Base-by-base conservation (phyloP, 208 protist species). In the Leishmania tropica region DNA sequence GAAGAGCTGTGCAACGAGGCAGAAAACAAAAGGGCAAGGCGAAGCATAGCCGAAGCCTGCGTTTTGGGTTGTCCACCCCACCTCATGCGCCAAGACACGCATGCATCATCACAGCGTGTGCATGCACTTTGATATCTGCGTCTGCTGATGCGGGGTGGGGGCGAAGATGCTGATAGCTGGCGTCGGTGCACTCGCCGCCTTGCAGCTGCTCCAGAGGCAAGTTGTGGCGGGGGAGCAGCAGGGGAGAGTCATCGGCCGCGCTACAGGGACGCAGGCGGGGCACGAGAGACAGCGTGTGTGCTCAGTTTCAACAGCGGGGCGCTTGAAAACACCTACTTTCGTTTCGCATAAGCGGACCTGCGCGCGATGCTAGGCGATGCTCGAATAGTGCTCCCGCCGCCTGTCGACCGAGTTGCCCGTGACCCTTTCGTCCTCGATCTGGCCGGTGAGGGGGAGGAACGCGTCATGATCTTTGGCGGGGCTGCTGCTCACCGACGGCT, bases 401-500 rank as follows among this genome's bases (percentile, higher is more conserved):
- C 15, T 62, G 31, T 42, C 1, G 47, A 28, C 5, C 48, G n/a
- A 58, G 10, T 58, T 42, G 51, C 24, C 1, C 40, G 47, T 62
- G 35, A 45, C 74, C 37, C 35, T 5, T 54, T 48, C 40, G 13
- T 47, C 56, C 37, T 48, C 56, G 24, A 17, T 4, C 37, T 47
- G 40, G 42, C 40, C 48, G 56, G 56, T 3, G 42, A 51, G 37
- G 13, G 70, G 64, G 48, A 81, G 75, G n/a, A 77, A 73, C 6
- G 78, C 60, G 60, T n/a, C 68, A 40, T 85, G 53, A 56, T 68
- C 62, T 45, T 35, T 54, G 60, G 37, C 42, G 47, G 21, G 68
- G 40, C 2, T 73, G 68, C 40, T 73, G n/a, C 65, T 71, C 65
- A 28, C 35, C 19, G 35, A 28, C 35, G 13, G 47, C n/a, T 56